These are phyloP conservation scores for Saturnispora silvae DNA, from an alignment of 805 yeast species.

Conservation along the genomic window DNA sequence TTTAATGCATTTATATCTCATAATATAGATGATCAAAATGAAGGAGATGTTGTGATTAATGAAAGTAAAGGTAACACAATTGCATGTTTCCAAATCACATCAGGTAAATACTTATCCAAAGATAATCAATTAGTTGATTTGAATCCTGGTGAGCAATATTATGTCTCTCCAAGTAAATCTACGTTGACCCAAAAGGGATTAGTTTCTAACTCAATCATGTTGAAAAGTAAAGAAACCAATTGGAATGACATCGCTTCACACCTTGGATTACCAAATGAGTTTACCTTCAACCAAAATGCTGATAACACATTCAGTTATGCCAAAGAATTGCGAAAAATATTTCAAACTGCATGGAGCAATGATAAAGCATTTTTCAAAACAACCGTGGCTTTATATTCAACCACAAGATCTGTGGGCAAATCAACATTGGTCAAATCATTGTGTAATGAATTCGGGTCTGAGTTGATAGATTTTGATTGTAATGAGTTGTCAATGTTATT, in stretches of 20 bases:
- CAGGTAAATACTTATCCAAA: slow-evolving; percentile 31
- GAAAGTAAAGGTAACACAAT: slow-evolving; percentile 56
- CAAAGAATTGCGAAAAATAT: slow-evolving; percentile 38
- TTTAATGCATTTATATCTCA: slow-evolving; percentile 59
- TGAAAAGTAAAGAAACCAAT: slow-evolving; percentile 14
- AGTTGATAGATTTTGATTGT: slow-evolving; percentile 60
- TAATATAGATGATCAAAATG: background rate
- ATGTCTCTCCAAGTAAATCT: slow-evolving; percentile 60
- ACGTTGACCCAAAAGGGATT: slow-evolving; percentile 61
- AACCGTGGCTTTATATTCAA: slow-evolving; percentile 55
- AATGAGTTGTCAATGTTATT: slow-evolving; percentile 56
- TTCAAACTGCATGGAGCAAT: slow-evolving; percentile 37
- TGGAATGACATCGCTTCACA: background rate
- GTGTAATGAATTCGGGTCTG: slow-evolving; percentile 51
- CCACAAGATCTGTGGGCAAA: slow-evolving; percentile 73
- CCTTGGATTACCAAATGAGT: background rate
- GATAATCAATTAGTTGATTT: slow-evolving; percentile 17
- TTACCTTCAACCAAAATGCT: slow-evolving; percentile 7
- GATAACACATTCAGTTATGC: slow-evolving; percentile 39
- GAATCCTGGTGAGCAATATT: slow-evolving; percentile 29
- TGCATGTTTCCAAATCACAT: slow-evolving; percentile 76
- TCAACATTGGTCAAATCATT: slow-evolving; percentile 47
- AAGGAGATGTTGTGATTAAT: slow-evolving; percentile 36
- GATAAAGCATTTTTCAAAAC: slow-evolving; percentile 42
- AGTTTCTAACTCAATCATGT: slow-evolving; percentile 26